These are phyloP conservation scores for Pleurotus djamor DNA, from an alignment of 768 basidiomycete species.

Conservation along the genomic window DNA sequence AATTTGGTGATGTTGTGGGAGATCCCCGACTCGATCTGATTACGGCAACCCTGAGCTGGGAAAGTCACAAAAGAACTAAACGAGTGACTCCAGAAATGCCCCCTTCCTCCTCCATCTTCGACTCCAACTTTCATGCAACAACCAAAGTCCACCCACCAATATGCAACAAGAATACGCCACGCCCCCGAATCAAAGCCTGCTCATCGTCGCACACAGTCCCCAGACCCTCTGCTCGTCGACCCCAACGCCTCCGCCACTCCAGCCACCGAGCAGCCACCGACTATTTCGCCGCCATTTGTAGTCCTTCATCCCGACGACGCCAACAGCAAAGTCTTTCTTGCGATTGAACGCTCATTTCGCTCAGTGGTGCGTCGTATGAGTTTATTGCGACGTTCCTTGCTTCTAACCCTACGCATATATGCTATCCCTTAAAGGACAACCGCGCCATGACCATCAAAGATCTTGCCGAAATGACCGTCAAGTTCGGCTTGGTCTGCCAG, in stretches of 20 bases:
- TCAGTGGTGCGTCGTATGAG: constrained; percentile 54
- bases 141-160: constrained; percentile 29
- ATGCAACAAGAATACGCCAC: constrained; percentile 55
- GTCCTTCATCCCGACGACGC: constrained; percentile 77
- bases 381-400: constrained; percentile 16
- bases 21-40: constrained; percentile 5
- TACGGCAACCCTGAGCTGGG: constrained; percentile 6
- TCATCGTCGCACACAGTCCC: constrained; percentile 44
- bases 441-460: constrained; percentile 87
- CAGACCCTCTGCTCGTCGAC: constrained; percentile 33
- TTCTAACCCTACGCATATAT: constrained; percentile 14
- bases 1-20: constrained; percentile 6
- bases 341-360: constrained; percentile 70
- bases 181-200: constrained; percentile 52
- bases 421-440: constrained; percentile 50
- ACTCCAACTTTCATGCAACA: constrained; percentile 4
- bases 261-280: constrained; percentile 21
- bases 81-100: constrained; percentile 1
- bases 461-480: constrained; percentile 68
- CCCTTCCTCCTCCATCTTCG: constrained; percentile 6
- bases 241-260: constrained; percentile 14
- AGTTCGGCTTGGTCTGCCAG: constrained; percentile 68
- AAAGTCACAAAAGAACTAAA: constrained; percentile 7
- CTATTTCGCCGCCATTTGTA: constrained; percentile 62
- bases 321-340: constrained; percentile 67